Percentiles rank a stretch among this genome's conserved stretches.
Evolutionary conservation across 2,329 filamentous ascomycete genomes (phyloP).

Genomic region (Xylaria sp.): DNA sequence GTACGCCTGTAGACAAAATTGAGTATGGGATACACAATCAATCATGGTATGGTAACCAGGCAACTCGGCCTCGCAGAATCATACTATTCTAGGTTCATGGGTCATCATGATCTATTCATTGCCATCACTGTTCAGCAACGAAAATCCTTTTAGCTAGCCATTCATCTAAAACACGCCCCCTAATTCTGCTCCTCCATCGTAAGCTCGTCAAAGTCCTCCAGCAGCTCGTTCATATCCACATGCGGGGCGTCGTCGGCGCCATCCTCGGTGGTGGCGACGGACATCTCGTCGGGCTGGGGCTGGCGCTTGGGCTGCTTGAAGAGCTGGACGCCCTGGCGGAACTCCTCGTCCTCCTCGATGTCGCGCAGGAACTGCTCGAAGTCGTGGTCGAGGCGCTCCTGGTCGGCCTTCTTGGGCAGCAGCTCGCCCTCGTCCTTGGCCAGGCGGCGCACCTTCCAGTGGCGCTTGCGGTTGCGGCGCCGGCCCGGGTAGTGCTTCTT

Average conservation of each 20-base stretch:
- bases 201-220: conserved; percentile 93
- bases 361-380: conserved; percentile 98
- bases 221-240: conserved; percentile 77
- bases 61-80: too few relatives aligned
- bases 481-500: conserved; percentile 91
- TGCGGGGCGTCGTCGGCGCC: conserved; percentile 69
- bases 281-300: conserved; percentile 65
- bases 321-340: conserved; percentile 79
- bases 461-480: conserved; percentile 80
- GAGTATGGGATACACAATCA: too few relatives aligned
- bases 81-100: too few relatives aligned
- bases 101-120: too few relatives aligned
- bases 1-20: too few relatives aligned
- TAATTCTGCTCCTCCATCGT: conserved; percentile 62
- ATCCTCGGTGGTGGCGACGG: conserved; percentile 64
- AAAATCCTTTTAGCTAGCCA: neutral
- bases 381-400: conserved; percentile 85
- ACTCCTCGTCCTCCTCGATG: conserved; percentile 91
- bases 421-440: conserved; percentile 85
- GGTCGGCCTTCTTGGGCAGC: conserved; percentile 82
- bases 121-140: too few relatives aligned
- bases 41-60: too few relatives aligned
- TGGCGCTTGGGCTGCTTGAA: conserved; percentile 71
- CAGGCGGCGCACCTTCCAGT: conserved; percentile 97
- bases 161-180: neutral